phyloP scores from a whole-genome alignment of 176 grass and related monocot species.

The Eragrostis nindensis region DNA sequence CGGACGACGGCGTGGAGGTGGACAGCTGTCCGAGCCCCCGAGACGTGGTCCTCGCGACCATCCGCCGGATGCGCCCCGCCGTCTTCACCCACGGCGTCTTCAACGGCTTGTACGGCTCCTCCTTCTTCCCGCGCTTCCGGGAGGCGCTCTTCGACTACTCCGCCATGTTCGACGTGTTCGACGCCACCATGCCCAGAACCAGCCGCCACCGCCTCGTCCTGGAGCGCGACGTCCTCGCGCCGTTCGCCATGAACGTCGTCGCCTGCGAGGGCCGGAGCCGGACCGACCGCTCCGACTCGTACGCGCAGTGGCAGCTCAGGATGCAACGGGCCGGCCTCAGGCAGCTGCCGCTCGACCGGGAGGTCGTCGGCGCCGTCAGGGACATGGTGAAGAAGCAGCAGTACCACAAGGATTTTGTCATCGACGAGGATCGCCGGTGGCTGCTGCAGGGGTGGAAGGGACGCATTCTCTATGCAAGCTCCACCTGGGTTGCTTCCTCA shows the following conservation, averaged over 20 bases:
- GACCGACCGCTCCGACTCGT: slow-evolving; percentile 41
- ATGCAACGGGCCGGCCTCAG: slow-evolving; percentile 34
- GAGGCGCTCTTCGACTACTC: neutral
- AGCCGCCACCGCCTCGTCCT: slow-evolving; percentile 22
- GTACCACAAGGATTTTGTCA: slow-evolving; percentile 56
- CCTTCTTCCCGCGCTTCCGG: neutral
- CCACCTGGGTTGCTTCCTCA: slow-evolving; percentile 34
- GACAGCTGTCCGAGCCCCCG: neutral
- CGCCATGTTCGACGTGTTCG: neutral
- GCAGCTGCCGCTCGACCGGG: slow-evolving; percentile 40
- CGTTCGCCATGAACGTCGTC: slow-evolving; percentile 37
- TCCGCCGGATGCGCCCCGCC: neutral
- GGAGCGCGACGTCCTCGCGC: slow-evolving; percentile 32
- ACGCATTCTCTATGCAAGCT: slow-evolving; percentile 35
- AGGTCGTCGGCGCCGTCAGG: slow-evolving; percentile 6
- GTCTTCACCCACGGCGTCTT: neutral
- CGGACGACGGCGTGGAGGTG: neutral
- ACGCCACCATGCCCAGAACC: neutral
- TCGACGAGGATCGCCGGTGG: slow-evolving; percentile 46
- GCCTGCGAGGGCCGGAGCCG: slow-evolving; percentile 41
- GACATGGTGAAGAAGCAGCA: slow-evolving; percentile 34
- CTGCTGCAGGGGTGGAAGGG: slow-evolving; percentile 59
- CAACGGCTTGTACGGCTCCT: too few species aligned
- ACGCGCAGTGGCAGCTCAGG: slow-evolving; percentile 54
- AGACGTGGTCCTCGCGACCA: neutral